Percentiles rank a stretch among this genome's conserved stretches.
These are phyloP conservation scores for Penicillium sclerotiorum DNA, from an alignment of 2,329 filamentous ascomycete species.

Conservation along the genomic window DNA sequence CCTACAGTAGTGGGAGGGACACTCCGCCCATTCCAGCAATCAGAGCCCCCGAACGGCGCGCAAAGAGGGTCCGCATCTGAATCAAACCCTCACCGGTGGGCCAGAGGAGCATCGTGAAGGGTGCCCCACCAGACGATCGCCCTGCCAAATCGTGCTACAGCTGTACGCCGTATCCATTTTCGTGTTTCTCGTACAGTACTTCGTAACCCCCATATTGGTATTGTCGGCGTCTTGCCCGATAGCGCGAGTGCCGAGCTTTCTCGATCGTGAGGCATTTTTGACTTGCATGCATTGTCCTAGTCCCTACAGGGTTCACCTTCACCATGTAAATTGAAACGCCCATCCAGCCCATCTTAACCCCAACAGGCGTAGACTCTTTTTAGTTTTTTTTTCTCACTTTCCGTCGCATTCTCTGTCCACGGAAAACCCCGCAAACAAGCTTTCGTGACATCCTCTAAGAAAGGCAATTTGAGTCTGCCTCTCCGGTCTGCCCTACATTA, in stretches of 20 bases:
- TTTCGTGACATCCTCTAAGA: slow-evolving; percentile 4
- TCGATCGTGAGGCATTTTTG: slow-evolving; percentile 40
- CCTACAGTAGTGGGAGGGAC: slow-evolving; percentile 36
- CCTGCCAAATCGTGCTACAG: slow-evolving; percentile 27
- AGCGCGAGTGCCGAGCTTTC: not conserved
- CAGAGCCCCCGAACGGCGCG: slow-evolving; percentile 17
- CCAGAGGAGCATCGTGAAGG: slow-evolving; percentile 25
- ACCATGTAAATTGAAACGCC: not conserved
- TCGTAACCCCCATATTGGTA: too few relatives aligned
- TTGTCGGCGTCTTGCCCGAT: slow-evolving; percentile 15
- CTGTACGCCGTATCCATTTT: not conserved
- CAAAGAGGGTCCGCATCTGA: slow-evolving; percentile 20
- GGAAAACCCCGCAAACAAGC: slow-evolving; percentile 5
- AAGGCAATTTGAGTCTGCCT: not conserved
- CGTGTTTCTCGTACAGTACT: too few relatives aligned
- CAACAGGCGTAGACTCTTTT: slow-evolving; percentile 3
- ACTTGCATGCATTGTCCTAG: slow-evolving; percentile 13
- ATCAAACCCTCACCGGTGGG: slow-evolving; percentile 30
- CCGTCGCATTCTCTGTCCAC: not conserved
- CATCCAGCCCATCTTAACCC: not conserved
- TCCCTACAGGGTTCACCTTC: slow-evolving; percentile 9
- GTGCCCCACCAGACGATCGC: slow-evolving; percentile 35
- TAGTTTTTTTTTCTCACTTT: slow-evolving; percentile 5
- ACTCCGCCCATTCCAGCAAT: slow-evolving; percentile 22
- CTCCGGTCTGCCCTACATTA: not conserved